Evolutionary conservation across 2,329 filamentous ascomycete species (phyloP), one percentile per base, ranked within the genome.

Genomic region (Neofusicoccum ribis): DNA sequence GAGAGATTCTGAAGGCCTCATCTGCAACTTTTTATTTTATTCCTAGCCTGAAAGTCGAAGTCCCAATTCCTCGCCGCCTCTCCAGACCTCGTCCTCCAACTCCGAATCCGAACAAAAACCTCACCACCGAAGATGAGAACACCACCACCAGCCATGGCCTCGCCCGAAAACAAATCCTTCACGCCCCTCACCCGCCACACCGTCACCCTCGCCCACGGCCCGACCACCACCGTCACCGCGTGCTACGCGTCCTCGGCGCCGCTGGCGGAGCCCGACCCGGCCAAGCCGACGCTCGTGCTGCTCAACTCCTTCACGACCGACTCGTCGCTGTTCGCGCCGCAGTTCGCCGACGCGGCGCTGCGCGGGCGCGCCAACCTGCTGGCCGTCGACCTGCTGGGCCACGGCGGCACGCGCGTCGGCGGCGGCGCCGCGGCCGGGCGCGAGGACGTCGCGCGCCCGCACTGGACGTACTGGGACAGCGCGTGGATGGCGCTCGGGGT

Each of bases 381-480:
- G n/a, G 81, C 83, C 14, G 83, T 86, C 65, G 84, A 86, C 70
- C 77, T 81, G 5, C 77, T 85, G 11, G 84, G 84, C 23, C 83
- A 86, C 70, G 83, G 84, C 3, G 72, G 80, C 65, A 85, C 83
- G 4, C 73, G 79, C 9, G 78, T 78, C 5, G 23, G 14, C 14
- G 50, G 56, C n/a, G 23, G 15, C 3, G 51, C 36, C 23, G 23
- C 23, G 3, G 23, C 23, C 2, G 23, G 23, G 3, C 23, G 23
- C 23, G 23, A 23, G 23, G 23, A 23, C 23, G 23, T 23, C 23
- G 23, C 23, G 23, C 23, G 23, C 23, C 23, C 23, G 23, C 23
- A 83, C 52, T 86, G 79, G 69, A 86, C 83, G 5, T 86, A 86
- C 70, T 86, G 84, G 84, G 83, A 85, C 69, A 80, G 82, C 0